A percentile compares a stretch with the other conserved stretches of the same genome.
Conservation (phyloP, 495 filamentous ascomycete genomes). For the Trypethelium eluteriae region DNA sequence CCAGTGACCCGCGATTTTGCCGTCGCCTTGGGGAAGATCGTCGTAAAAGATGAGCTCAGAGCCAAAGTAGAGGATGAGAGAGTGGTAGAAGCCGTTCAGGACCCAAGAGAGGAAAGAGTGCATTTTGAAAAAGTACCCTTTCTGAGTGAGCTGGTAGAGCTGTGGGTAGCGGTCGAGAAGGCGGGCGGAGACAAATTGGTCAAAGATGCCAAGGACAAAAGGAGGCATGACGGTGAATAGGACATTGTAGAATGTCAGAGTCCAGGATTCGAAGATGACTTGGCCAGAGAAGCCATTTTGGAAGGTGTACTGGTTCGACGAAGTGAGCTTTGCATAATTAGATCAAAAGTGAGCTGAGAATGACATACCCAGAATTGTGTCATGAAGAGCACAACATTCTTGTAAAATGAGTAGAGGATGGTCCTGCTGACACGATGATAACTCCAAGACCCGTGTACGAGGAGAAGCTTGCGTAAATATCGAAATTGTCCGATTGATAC, state of each 20-base stretch:
- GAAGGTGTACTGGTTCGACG: slow-evolving; percentile 68
- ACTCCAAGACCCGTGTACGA: slow-evolving; percentile 96
- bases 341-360: no score
- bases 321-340: slow-evolving; percentile 34
- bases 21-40: slow-evolving; percentile 68
- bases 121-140: slow-evolving; percentile 84
- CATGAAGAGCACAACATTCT: slow-evolving; percentile 97
- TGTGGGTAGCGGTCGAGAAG: slow-evolving; percentile 97
- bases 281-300: slow-evolving; percentile 97
- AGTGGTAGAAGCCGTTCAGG: slow-evolving; percentile 90
- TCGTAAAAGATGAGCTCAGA: slow-evolving; percentile 70
- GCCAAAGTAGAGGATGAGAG: slow-evolving; percentile 79
- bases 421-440: slow-evolving; percentile 95
- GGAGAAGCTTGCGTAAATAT: slow-evolving; percentile 85
- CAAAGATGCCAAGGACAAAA: slow-evolving; percentile 91
- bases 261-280: slow-evolving; percentile 99
- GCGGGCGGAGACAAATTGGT: slow-evolving; percentile 94
- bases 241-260: slow-evolving; percentile 97
- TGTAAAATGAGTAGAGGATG: slow-evolving; percentile 98
- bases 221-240: slow-evolving; percentile 94
- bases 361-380: slow-evolving; percentile 79
- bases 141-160: slow-evolving; percentile 87
- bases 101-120: slow-evolving; percentile 91
- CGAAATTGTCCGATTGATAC: slow-evolving; percentile 95
- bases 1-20: slow-evolving; percentile 84